Conservation (phyloP, 1,284 basidiomycete genomes). For the Marasmius fiardii region DNA sequence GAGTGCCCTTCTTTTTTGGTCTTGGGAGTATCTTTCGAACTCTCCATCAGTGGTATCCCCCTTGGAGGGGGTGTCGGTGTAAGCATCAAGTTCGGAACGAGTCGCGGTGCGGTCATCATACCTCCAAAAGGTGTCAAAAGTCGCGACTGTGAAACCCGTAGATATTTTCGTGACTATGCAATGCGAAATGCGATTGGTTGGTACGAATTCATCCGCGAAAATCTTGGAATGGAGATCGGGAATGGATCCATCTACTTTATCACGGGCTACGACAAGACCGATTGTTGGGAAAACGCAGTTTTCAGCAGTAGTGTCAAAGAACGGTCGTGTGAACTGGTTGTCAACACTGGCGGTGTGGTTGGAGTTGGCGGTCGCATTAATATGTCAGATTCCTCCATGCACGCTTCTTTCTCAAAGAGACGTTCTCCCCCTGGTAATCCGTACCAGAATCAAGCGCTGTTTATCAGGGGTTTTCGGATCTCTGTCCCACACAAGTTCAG, state of each 20-base stretch:
- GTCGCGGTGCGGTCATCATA: slow-evolving; percentile 6
- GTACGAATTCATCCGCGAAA: slow-evolving; percentile 7
- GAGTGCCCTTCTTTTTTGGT: too few species aligned
- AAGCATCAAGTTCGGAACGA: neutral
- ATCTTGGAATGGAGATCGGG: neutral
- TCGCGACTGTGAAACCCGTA: neutral
- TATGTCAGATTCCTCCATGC: too few species aligned
- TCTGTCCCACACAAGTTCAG: too few species aligned
- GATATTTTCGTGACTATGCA: slow-evolving; percentile 1
- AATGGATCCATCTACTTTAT: slow-evolving; percentile 12
- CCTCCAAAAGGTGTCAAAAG: slow-evolving; percentile 8
- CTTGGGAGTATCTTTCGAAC: too few species aligned
- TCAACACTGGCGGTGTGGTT: neutral
- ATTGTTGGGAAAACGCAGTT: slow-evolving; percentile 1
- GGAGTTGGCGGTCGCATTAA: neutral
- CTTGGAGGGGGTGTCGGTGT: neutral
- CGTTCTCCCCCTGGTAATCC: too few species aligned
- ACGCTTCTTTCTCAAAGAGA: too few species aligned
- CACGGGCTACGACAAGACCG: slow-evolving; percentile 12
- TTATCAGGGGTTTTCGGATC: too few species aligned
- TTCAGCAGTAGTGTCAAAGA: neutral
- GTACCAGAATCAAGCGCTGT: too few species aligned
- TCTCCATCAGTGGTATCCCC: neutral
- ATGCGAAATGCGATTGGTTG: neutral
- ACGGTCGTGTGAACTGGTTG: neutral